Percentiles rank a stretch among this genome's conserved stretches.
These are phyloP conservation scores for Phyllosticta paracitricarpa DNA, from an alignment of 2,329 filamentous ascomycete genomes.

Conservation along the genomic window DNA sequence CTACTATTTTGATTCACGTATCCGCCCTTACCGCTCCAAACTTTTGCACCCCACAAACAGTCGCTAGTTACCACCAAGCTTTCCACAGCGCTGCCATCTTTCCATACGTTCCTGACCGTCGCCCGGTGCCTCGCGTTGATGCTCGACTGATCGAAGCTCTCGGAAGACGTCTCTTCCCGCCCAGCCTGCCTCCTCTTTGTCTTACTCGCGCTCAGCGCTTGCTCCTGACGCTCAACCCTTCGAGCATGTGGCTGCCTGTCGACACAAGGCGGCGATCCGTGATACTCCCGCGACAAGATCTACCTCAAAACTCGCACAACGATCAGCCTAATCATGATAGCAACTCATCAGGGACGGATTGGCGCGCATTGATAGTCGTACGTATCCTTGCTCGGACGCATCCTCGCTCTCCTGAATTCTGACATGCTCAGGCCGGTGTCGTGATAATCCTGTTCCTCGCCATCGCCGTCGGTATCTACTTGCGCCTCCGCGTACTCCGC, in stretches of 20 bases:
- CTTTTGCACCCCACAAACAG: not conserved
- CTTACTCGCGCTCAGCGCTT: not conserved
- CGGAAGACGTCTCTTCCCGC: constrained; percentile 9
- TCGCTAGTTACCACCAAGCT: not conserved
- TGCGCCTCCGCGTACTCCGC: constrained; percentile 3
- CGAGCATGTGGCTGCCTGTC: constrained; percentile 5
- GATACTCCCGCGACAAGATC: constrained; percentile 1
- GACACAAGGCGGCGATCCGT: not conserved
- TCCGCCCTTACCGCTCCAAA: not conserved
- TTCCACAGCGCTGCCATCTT: not conserved
- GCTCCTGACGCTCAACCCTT: not conserved
- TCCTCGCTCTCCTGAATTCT: not conserved
- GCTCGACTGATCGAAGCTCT: constrained; percentile 7
- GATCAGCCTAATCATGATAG: not conserved
- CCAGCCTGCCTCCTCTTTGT: constrained; percentile 5
- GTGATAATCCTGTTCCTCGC: constrained; percentile 6
- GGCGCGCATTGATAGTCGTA: constrained; percentile 8
- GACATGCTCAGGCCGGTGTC: constrained; percentile 2
- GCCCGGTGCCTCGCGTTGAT: constrained; percentile 1
- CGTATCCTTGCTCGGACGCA: constrained; percentile 1
- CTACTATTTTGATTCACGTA: not conserved
- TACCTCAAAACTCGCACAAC: not conserved
- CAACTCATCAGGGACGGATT: not conserved
- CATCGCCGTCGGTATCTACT: constrained; percentile 4
- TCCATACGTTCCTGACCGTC: not conserved